These are phyloP conservation scores for Hypoxylon sp. DNA, from an alignment of 2,329 filamentous ascomycete species.

Conservation along the genomic window DNA sequence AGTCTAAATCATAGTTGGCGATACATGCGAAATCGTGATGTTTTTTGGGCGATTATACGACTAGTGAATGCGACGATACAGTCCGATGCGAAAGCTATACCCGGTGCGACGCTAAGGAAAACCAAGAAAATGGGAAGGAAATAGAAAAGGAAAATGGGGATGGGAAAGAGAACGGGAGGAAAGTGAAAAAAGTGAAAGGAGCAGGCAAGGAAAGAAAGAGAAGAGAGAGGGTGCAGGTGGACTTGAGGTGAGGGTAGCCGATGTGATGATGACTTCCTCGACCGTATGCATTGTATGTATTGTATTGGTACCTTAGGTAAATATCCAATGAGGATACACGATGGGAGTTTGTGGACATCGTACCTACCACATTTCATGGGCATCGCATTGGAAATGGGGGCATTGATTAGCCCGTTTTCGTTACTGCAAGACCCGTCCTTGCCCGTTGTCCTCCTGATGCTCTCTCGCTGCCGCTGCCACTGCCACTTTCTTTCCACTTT, in stretches of 20 bases:
- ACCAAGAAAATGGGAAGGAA: constrained; percentile 32
- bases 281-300: constrained; percentile 39
- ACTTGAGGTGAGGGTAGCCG: constrained; percentile 32
- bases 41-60: constrained; percentile 24
- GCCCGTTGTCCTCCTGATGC: constrained; percentile 23
- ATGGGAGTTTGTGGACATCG: constrained; percentile 26
- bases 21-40: constrained; percentile 41
- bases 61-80: constrained; percentile 37
- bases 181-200: constrained; percentile 34
- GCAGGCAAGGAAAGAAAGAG: constrained; percentile 25
- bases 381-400: constrained; percentile 38
- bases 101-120: constrained; percentile 35
- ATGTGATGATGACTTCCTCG: constrained; percentile 43
- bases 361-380: constrained; percentile 18
- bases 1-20: constrained; percentile 47
- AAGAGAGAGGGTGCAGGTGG: constrained; percentile 26
- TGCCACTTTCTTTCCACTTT: constrained; percentile 19
- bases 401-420: constrained; percentile 35
- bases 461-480: constrained; percentile 22
- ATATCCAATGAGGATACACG: constrained; percentile 28
- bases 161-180: constrained; percentile 22
- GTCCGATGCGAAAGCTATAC: constrained; percentile 32
- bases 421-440: constrained; percentile 29
- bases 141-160: constrained; percentile 19
- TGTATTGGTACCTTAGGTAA: constrained; percentile 38